Percentiles rank a stretch among this genome's conserved stretches.
Conservation (phyloP, 805 yeast genomes). For the Candida ulmi region DNA sequence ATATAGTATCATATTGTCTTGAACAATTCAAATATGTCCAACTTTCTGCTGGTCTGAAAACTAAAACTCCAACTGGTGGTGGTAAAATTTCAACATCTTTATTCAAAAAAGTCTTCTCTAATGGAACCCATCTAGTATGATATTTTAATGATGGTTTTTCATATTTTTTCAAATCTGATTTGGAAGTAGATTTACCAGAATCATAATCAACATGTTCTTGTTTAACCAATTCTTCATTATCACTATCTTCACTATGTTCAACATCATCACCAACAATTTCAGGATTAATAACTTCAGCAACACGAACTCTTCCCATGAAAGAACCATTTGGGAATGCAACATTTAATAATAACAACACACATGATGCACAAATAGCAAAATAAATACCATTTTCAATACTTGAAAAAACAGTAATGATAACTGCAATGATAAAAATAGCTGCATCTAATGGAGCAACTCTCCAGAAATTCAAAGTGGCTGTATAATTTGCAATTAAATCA, state of each 20-base stretch:
- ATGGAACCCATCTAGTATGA: slow-evolving; percentile 68
- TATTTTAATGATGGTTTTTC: slow-evolving; percentile 27
- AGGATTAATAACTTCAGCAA: slow-evolving; percentile 69
- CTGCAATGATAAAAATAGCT: slow-evolving; percentile 19
- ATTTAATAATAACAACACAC: slow-evolving; percentile 66
- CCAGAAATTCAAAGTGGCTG: slow-evolving; percentile 65
- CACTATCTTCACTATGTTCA: slow-evolving; percentile 2
- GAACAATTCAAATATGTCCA: slow-evolving; percentile 81
- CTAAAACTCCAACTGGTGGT: slow-evolving; percentile 89
- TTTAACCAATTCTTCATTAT: slow-evolving; percentile 12
- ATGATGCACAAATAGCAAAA: slow-evolving; percentile 83
- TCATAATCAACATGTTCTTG: slow-evolving; percentile 6
- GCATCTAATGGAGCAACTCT: slow-evolving; percentile 49
- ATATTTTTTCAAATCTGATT: neutral
- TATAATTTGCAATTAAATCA: slow-evolving; percentile 71
- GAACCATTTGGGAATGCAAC: slow-evolving; percentile 76
- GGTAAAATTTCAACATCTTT: slow-evolving; percentile 52
- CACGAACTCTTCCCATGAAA: slow-evolving; percentile 73
- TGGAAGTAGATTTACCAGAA: neutral
- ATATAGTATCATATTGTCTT: slow-evolving; percentile 59
- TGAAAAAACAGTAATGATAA: slow-evolving; percentile 21
- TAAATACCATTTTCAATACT: slow-evolving; percentile 86
- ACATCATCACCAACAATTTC: slow-evolving; percentile 26
- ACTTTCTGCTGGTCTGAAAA: slow-evolving; percentile 76
- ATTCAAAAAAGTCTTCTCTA: slow-evolving; percentile 44